Conservation (phyloP, 2,329 filamentous ascomycete species). For the Shiraia sp. region DNA sequence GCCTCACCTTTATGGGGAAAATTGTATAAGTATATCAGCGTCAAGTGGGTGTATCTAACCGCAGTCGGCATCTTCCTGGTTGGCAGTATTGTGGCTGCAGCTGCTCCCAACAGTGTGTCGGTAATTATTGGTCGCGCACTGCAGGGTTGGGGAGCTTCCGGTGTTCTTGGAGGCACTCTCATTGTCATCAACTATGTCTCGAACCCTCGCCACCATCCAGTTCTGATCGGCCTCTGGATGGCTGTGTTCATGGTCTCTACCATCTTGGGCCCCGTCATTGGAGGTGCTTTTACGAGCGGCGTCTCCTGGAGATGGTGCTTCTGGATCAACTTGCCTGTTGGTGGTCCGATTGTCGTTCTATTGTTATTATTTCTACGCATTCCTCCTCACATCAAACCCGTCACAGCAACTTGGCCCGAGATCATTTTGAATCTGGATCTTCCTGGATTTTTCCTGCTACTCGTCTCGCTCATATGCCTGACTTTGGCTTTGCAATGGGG, state of each 20-base stretch:
- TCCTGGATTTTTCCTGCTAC: conserved; percentile 36
- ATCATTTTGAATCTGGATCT: conserved; percentile 46
- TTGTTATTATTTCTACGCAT: conserved; percentile 27
- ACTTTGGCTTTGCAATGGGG: conserved; percentile 50
- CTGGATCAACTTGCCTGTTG: conserved; percentile 44
- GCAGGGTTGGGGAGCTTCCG: conserved; percentile 41
- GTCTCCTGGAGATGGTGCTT: neutral
- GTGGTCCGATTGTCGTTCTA: conserved; percentile 35
- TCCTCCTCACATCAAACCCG: conserved; percentile 22
- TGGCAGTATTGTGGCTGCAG: too few species aligned
- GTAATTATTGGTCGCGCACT: conserved; percentile 47
- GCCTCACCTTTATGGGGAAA: too few species aligned
- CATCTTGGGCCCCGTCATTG: conserved; percentile 46
- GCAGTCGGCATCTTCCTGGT: too few species aligned
- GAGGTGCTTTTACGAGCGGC: conserved; percentile 45
- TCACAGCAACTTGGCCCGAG: conserved; percentile 30
- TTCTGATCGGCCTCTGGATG: conserved; percentile 25
- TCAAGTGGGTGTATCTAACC: too few species aligned
- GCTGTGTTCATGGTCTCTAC: conserved; percentile 20
- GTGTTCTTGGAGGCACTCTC: conserved; percentile 39
- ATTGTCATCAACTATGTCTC: conserved; percentile 39
- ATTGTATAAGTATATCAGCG: too few species aligned
- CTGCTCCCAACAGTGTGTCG: too few species aligned
- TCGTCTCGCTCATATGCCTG: conserved; percentile 46
- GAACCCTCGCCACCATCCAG: conserved; percentile 45